Evolutionary conservation across 371 early-diverging fungal species (phyloP).

Genomic region (Catenaria anguillulae): DNA sequence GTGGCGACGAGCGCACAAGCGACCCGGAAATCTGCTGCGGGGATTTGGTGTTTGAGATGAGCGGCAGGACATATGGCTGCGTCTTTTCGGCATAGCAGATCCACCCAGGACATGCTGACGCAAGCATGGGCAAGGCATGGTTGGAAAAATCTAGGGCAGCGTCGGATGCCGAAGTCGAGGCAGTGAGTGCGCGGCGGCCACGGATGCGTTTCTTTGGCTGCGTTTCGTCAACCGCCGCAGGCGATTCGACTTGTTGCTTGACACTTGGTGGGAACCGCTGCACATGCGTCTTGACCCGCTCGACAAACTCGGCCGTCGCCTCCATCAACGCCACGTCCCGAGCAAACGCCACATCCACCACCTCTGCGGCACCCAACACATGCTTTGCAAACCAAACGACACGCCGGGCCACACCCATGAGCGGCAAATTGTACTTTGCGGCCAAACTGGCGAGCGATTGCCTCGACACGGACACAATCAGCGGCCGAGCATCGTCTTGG

Average conservation of each 20-base stretch:
- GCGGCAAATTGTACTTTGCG: slow-evolving; percentile 51
- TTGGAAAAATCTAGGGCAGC: slow-evolving; percentile 5
- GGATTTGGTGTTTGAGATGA: slow-evolving; percentile 70
- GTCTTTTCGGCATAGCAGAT: slow-evolving; percentile 98
- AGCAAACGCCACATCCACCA: slow-evolving; percentile 75
- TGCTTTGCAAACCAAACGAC: slow-evolving; percentile 39
- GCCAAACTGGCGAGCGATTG: slow-evolving; percentile 83
- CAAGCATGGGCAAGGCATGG: slow-evolving; percentile 47
- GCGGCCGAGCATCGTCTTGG: slow-evolving; percentile 8
- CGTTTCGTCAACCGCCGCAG: too few species aligned
- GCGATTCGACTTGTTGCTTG: too few species aligned
- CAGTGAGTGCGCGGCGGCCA: slow-evolving; percentile 1
- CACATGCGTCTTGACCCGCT: slow-evolving; percentile 37
- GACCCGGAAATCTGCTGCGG: slow-evolving; percentile 94
- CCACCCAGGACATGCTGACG: slow-evolving; percentile 84
- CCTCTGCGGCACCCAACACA: slow-evolving; percentile 59
- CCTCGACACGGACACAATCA: slow-evolving; percentile 55
- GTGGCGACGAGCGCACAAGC: slow-evolving; percentile 43
- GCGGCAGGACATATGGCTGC: slow-evolving; percentile 65
- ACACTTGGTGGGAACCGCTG: slow-evolving; percentile 14
- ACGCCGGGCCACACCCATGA: slow-evolving; percentile 28
- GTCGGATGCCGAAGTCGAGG: slow-evolving; percentile 9
- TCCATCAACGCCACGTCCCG: slow-evolving; percentile 71
- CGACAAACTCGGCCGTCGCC: slow-evolving; percentile 76
- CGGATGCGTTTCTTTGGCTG: background rate